Evolutionary conservation across 2,329 filamentous ascomycete genomes (phyloP).

Genomic region (Trichoderma aggressivum): DNA sequence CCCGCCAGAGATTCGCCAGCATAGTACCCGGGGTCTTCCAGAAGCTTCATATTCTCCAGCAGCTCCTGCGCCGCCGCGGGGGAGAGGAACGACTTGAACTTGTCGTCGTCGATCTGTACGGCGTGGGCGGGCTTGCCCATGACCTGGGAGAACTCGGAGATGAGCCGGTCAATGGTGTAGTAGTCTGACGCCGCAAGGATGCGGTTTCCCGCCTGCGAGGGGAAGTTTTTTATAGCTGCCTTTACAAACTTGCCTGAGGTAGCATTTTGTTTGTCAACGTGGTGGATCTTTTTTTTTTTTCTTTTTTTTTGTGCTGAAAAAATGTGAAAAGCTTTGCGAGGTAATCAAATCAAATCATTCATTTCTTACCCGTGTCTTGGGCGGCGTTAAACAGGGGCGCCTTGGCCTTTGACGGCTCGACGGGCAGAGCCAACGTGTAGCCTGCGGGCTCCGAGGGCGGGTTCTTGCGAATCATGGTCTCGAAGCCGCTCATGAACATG

Average conservation of each 20-base stretch:
- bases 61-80: constrained; percentile 33
- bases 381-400: constrained; percentile 38
- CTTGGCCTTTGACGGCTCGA: constrained; percentile 30
- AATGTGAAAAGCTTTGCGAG: background rate
- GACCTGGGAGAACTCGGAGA: constrained; percentile 35
- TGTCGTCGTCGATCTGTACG: constrained; percentile 32
- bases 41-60: constrained; percentile 41
- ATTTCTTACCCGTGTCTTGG: constrained; percentile 40
- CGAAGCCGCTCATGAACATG: constrained; percentile 53
- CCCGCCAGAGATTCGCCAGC: constrained; percentile 33
- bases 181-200: constrained; percentile 39
- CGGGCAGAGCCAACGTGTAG: constrained; percentile 30
- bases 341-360: background rate
- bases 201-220: constrained; percentile 29
- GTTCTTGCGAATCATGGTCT: constrained; percentile 28
- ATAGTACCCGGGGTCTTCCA: constrained; percentile 43
- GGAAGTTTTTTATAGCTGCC: constrained; percentile 32
- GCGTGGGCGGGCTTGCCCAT: constrained; percentile 33
- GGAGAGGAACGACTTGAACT: constrained; percentile 36
- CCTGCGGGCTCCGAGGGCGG: constrained; percentile 25
- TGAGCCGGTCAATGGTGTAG: constrained; percentile 31
- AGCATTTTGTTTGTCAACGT: background rate
- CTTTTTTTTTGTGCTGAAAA: background rate
- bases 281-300: background rate
- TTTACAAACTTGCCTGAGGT: constrained; percentile 34